A percentile compares a stretch with the other conserved stretches of the same genome.
Evolutionary conservation across 176 grass and related monocot genomes (phyloP).

Genomic region (Saccharum spontaneum): DNA sequence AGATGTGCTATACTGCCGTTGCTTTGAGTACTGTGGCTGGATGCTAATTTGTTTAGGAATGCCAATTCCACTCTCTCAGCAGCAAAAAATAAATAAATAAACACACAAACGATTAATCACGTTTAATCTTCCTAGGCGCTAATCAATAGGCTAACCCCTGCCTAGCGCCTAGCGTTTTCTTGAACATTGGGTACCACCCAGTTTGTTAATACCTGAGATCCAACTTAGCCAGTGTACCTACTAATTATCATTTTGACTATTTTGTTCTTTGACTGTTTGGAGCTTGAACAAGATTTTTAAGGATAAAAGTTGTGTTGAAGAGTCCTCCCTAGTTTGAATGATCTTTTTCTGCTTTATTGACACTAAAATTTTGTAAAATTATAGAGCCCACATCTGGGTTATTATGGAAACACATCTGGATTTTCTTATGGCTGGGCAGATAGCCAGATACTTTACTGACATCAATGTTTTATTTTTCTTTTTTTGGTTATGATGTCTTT

Average conservation of each 20-base stretch:
- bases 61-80: too few species aligned
- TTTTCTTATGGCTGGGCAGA: constrained; percentile 2
- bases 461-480: background rate
- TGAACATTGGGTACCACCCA: background rate
- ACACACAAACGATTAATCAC: too few species aligned
- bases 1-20: too few species aligned
- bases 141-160: too few species aligned
- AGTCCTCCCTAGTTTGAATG: background rate
- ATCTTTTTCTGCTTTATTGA: background rate
- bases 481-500: background rate
- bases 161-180: too few species aligned
- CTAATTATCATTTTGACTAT: background rate
- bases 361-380: background rate
- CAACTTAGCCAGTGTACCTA: background rate
- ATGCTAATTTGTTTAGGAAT: too few species aligned
- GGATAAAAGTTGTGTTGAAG: background rate
- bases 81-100: too few species aligned
- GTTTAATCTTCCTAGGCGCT: too few species aligned
- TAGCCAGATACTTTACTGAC: background rate
- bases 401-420: background rate
- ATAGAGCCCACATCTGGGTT: background rate
- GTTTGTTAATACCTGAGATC: background rate
- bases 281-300: background rate
- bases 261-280: background rate
- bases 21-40: too few species aligned